phyloP scores from a whole-genome alignment of 176 grass and related monocot species.

The Carex littledalei region DNA sequence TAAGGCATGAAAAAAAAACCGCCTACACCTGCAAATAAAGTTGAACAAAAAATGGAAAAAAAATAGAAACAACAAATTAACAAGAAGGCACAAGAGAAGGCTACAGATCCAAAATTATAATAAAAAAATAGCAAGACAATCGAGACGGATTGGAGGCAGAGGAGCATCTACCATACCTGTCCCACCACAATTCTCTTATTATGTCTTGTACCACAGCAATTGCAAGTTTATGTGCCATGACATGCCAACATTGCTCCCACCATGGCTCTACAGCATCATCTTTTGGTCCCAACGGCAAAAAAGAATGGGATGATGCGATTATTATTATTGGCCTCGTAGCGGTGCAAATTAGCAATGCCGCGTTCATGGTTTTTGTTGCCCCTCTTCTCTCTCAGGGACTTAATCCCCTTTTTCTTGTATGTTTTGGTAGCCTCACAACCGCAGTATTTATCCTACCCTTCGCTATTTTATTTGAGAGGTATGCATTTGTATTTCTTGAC shows the following conservation, averaged over 20 bases:
- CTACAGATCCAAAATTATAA: neutral
- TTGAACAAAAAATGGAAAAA: neutral
- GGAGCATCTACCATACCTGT: neutral
- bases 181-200: neutral
- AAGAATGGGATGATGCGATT: conserved; percentile 45
- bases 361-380: conserved; percentile 59
- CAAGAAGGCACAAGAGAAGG: neutral
- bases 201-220: neutral
- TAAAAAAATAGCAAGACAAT: neutral
- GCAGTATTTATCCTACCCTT: conserved; percentile 43
- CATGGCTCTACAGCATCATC: neutral
- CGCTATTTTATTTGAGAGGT: conserved; percentile 55
- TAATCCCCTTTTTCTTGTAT: conserved; percentile 60
- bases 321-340: conserved; percentile 48
- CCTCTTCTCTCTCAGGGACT: conserved; percentile 59
- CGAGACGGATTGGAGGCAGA: neutral
- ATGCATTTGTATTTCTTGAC: neutral
- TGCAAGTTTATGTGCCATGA: neutral
- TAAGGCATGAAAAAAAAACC: neutral
- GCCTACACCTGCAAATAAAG: neutral
- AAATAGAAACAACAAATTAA: neutral
- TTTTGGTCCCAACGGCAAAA: neutral
- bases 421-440: conserved; percentile 55
- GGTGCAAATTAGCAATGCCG: conserved; percentile 55
- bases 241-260: conserved; percentile 10